phyloP scores from a whole-genome alignment of 352 stramenopile genomes.

The Phytophthora macrochlamydospora region DNA sequence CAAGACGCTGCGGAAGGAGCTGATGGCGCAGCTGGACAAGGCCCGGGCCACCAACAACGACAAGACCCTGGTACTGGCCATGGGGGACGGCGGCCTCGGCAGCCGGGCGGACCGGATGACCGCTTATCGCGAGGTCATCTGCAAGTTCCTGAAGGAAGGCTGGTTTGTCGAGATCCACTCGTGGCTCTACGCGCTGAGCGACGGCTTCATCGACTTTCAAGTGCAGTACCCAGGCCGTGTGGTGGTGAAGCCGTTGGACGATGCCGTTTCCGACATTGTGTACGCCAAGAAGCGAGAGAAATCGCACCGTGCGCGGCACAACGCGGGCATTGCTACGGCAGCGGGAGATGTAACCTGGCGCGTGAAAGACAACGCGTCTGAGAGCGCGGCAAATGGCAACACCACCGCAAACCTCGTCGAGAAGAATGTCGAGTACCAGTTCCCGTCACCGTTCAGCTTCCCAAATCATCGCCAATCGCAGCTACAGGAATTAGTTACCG shows the following conservation, averaged over 20 bases:
- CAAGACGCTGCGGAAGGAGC: slow-evolving; percentile 15
- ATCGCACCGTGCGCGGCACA: not conserved
- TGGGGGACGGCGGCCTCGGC: slow-evolving; percentile 13
- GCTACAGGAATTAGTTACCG: not conserved
- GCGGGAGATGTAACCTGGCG: not conserved
- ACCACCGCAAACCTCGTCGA: too few relatives aligned
- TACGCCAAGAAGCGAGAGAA: slow-evolving; percentile 12
- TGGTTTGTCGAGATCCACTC: slow-evolving; percentile 33
- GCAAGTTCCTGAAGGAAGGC: slow-evolving; percentile 18
- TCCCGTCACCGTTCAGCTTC: not conserved
- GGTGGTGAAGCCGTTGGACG: slow-evolving; percentile 25
- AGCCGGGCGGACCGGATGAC: slow-evolving; percentile 5
- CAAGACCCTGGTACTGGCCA: slow-evolving; percentile 28
- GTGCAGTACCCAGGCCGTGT: slow-evolving; percentile 8
- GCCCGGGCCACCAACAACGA: slow-evolving; percentile 10
- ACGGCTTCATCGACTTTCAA: slow-evolving; percentile 23
- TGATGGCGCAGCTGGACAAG: slow-evolving; percentile 19
- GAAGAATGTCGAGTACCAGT: not conserved
- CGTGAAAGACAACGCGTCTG: not conserved
- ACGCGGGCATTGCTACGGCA: slow-evolving; percentile 1
- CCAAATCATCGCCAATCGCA: not conserved
- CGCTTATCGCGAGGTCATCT: slow-evolving; percentile 19
- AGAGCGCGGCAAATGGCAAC: not conserved
- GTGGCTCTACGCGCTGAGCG: slow-evolving; percentile 27
- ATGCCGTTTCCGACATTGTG: slow-evolving; percentile 17